Evolutionary conservation across 2,329 filamentous ascomycete genomes (phyloP).

Genomic region (Chrysoporthe cubensis): DNA sequence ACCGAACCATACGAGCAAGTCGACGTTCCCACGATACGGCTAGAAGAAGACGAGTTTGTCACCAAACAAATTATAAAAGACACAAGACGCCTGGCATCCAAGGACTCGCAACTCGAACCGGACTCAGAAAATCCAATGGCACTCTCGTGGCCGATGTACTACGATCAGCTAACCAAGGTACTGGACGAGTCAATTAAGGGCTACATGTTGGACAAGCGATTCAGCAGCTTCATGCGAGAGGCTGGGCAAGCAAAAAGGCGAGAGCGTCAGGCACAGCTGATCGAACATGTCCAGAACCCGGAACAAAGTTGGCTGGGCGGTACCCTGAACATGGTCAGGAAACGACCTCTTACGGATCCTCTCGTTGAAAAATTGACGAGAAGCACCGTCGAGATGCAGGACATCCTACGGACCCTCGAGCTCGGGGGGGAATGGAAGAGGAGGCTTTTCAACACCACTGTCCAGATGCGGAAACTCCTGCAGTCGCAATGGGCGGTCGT

Average conservation of each 20-base stretch:
- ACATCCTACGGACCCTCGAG: constrained; percentile 5
- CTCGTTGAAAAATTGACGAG: constrained; percentile 5
- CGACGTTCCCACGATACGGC: constrained; percentile 11
- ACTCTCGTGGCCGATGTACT: constrained; percentile 23
- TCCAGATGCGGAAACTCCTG: constrained; percentile 14
- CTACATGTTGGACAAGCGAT: constrained; percentile 13
- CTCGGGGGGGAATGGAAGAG: not conserved
- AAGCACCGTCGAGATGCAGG: constrained; percentile 13
- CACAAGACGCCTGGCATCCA: constrained; percentile 8
- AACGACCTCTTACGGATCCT: not conserved
- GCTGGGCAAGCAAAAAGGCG: not conserved
- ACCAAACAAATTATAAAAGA: not conserved
- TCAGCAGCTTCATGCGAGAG: not conserved
- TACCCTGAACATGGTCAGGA: not conserved
- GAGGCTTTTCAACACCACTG: constrained; percentile 11
- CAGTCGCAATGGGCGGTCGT: not conserved
- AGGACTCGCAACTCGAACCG: not conserved
- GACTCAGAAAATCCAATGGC: not conserved
- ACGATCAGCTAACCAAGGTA: not conserved
- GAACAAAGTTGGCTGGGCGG: not conserved
- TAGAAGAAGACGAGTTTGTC: not conserved
- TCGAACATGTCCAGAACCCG: not conserved
- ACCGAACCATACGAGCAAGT: constrained; percentile 16
- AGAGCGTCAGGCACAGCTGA: not conserved
- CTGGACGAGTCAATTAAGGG: constrained; percentile 21